Base-by-base conservation (phyloP, 2,329 filamentous ascomycete species). In the Xylaria sp. region DNA sequence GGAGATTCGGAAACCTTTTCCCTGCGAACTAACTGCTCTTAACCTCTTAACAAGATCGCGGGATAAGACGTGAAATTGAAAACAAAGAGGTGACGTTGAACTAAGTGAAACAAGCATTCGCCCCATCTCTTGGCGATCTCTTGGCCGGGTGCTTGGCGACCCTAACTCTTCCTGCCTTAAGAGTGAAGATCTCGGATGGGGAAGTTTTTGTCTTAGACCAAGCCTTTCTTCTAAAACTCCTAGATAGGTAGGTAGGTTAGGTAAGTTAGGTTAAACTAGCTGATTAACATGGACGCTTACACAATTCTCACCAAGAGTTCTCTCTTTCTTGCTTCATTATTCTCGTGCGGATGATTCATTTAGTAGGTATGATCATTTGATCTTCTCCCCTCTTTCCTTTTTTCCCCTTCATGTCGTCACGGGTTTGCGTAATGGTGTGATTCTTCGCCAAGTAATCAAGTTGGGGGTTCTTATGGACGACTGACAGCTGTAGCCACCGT, bases 71-170 rank as follows among this genome's bases (percentile, higher is more conserved):
- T 5, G n/a, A n/a, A 16, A 42, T 18, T n/a, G 47, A 48, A 5
- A 53, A 71, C 54, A 9, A 35, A 35, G 32, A 35, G 32, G 42
- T 70, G 68, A 60, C 57, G 68, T 70, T 65, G 55, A 69, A 53
- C 2, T 12, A 4, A 21, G 51, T 65, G 71, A 69, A 62, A 72
- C 75, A 76, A 76, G 75, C 75, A 72, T 77, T 74, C 68, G 70
- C 70, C 71, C 65, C 71, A 72, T 70, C 69, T 74, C 76, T 78
- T 78, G 76, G 76, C 76, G 74, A 77, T 76, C 75, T 72, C 73
- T 76, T 76, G 72, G 75, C 74, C 32, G 51, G 64, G 63, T 48
- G 21, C 69, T 71, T 70, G 64, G 69, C 69, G n/a, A 32, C 10
- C 35, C 23, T 32, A 18, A 5, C 8, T 42, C 44, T 65, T 47